phyloP scores from a whole-genome alignment of 176 grass and related monocot species.

The Eremochloa ophiuroides region DNA sequence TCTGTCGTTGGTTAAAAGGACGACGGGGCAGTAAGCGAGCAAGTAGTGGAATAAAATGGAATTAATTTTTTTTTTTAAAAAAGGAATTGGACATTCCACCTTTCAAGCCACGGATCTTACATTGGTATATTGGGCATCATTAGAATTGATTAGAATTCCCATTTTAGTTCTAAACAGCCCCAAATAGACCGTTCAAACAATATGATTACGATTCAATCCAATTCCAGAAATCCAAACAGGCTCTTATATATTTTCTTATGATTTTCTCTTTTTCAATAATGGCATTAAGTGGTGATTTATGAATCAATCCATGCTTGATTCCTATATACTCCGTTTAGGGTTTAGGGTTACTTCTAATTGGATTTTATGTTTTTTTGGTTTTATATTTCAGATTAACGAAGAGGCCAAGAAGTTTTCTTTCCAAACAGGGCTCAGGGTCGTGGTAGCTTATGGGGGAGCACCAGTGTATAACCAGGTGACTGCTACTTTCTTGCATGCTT shows the following conservation, averaged over 20 bases:
- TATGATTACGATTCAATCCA: no score
- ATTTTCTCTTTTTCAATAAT: neutral
- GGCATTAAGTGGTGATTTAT: neutral
- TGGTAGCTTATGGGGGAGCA: slow-evolving; percentile 74
- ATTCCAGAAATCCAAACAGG: no score
- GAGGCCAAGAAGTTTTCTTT: slow-evolving; percentile 73
- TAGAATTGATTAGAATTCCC: neutral
- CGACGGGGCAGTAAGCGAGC: neutral
- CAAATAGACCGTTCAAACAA: neutral
- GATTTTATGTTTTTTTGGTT: neutral
- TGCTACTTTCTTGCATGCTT: slow-evolving; percentile 12
- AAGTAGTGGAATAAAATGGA: neutral
- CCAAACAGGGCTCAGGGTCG: slow-evolving; percentile 55
- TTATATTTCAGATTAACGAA: slow-evolving; percentile 53
- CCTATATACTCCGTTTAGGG: no score
- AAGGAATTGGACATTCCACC: no score
- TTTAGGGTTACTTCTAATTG: neutral
- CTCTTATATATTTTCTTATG: neutral
- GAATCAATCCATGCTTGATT: neutral
- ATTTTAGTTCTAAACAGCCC: neutral
- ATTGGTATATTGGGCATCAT: neutral
- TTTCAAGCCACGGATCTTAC: neutral
- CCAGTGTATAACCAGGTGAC: slow-evolving; percentile 51
- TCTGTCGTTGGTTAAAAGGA: no score
- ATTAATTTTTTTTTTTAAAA: neutral